A percentile compares a stretch with the other conserved stretches of the same genome.
These are phyloP conservation scores for Zea mays DNA, from an alignment of 176 grass and related monocot species.

Conservation along the genomic window DNA sequence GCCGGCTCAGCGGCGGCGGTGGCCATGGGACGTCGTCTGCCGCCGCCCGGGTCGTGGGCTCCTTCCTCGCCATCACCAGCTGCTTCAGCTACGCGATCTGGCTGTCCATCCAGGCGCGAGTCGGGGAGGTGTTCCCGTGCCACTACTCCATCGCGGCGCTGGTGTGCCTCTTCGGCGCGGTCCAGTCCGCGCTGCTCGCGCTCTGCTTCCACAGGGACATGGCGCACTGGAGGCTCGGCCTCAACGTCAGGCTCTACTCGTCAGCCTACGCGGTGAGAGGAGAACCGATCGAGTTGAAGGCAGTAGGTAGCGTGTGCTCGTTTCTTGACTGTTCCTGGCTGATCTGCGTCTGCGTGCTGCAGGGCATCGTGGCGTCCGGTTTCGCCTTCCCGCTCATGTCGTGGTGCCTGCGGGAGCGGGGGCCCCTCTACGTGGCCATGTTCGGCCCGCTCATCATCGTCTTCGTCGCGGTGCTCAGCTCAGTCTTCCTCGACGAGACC, in stretches of 20 bases:
- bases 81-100: conserved; percentile 57
- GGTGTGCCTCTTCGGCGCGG: conserved; percentile 47
- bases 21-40: background rate
- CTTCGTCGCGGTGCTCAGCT: conserved; percentile 54
- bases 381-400: conserved; percentile 46
- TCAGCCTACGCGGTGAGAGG: conserved; percentile 45
- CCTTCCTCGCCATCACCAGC: conserved; percentile 49
- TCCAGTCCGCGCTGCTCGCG: conserved; percentile 44
- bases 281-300: background rate
- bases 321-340: background rate
- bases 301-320: too few species aligned
- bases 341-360: background rate
- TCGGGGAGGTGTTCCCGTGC: conserved; percentile 49
- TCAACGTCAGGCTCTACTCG: conserved; percentile 50
- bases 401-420: conserved; percentile 62
- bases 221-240: conserved; percentile 47
- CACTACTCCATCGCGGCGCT: conserved; percentile 64
- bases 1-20: background rate
- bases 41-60: conserved; percentile 26
- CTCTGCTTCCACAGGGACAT: conserved; percentile 30
- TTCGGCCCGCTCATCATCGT: conserved; percentile 60
- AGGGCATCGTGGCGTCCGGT: conserved; percentile 56
- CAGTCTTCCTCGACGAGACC: conserved; percentile 46
- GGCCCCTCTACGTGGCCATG: conserved; percentile 54
- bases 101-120: conserved; percentile 55